Conservation (phyloP, 768 basidiomycete species). For the Pisolithus tinctorius region DNA sequence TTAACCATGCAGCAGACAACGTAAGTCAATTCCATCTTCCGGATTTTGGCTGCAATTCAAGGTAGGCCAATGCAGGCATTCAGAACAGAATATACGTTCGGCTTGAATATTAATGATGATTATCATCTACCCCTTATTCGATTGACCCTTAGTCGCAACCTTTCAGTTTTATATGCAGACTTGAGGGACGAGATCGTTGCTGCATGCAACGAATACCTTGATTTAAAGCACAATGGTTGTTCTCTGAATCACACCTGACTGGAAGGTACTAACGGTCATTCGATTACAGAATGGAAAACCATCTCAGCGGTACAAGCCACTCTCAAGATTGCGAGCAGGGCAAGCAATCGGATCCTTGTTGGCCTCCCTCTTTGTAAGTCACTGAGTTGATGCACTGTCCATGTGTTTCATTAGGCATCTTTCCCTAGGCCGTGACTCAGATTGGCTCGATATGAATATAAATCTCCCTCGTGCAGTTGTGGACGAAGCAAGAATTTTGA, state of each 20-base stretch:
- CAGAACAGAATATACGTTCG: not conserved
- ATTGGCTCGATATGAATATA: not conserved
- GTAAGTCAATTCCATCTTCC: not conserved
- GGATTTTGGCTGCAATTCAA: not conserved
- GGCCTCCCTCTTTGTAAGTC: not conserved
- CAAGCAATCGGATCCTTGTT: not conserved
- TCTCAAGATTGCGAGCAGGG: not conserved
- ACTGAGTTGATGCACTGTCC: not conserved
- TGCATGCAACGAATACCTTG: not conserved
- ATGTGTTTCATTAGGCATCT: not conserved
- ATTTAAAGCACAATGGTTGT: not conserved
- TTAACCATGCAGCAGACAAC: not conserved
- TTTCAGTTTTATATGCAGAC: not conserved
- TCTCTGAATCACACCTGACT: not conserved
- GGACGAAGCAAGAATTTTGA: not conserved
- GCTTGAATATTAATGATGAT: not conserved
- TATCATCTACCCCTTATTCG: not conserved
- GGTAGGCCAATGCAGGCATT: not conserved
- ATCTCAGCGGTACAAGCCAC: not conserved
- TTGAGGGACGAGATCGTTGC: not conserved
- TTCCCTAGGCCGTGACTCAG: not conserved
- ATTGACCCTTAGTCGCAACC: not conserved
- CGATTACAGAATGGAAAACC: not conserved
- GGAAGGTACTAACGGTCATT: not conserved
- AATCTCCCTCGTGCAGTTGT: not conserved